Evolutionary conservation across 805 yeast genomes (phyloP).

Genomic region (Metschnikowia matae): DNA sequence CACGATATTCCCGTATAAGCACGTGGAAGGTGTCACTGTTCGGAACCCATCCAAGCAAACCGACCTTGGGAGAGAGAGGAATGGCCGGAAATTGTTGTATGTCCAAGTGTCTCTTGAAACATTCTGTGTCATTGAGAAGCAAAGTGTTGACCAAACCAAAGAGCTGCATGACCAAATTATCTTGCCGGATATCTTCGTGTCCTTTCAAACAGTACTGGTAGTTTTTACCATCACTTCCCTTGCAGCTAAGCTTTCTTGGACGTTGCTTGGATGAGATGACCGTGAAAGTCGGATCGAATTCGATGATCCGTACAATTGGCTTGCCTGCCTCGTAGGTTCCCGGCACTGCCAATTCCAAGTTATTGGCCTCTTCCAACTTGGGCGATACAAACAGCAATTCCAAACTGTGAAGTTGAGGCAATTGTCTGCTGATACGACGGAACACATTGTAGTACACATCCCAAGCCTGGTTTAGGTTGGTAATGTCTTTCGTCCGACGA

Average conservation of each 20-base stretch:
- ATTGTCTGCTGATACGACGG: constrained; percentile 81
- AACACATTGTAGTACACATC: constrained; percentile 92
- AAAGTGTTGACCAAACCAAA: constrained; percentile 93
- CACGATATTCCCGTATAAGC: constrained; percentile 87
- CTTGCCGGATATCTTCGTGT: constrained; percentile 97
- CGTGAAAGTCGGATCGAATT: constrained; percentile 76
- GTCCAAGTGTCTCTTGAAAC: constrained; percentile 92
- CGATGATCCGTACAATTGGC: constrained; percentile 65
- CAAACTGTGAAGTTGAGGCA: constrained; percentile 79
- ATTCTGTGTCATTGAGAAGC: constrained; percentile 84
- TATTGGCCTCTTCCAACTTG: constrained; percentile 67
- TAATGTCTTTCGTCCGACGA: constrained; percentile 77
- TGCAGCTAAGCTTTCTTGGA: constrained; percentile 76
- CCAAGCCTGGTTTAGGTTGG: constrained; percentile 96
- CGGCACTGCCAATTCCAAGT: constrained; percentile 86
- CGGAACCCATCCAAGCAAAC: constrained; percentile 94
- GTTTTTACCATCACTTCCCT: constrained; percentile 89
- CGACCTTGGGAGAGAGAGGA: constrained; percentile 96
- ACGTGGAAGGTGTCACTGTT: constrained; percentile 96
- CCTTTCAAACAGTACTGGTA: constrained; percentile 85
- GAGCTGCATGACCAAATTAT: constrained; percentile 94
- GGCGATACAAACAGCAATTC: constrained; percentile 96
- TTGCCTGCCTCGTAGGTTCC: constrained; percentile 89
- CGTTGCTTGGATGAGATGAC: constrained; percentile 95
- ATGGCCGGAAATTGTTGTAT: constrained; percentile 91